Conservation (phyloP, 2,329 filamentous ascomycete species). For the Paraconiothyrium sp. region DNA sequence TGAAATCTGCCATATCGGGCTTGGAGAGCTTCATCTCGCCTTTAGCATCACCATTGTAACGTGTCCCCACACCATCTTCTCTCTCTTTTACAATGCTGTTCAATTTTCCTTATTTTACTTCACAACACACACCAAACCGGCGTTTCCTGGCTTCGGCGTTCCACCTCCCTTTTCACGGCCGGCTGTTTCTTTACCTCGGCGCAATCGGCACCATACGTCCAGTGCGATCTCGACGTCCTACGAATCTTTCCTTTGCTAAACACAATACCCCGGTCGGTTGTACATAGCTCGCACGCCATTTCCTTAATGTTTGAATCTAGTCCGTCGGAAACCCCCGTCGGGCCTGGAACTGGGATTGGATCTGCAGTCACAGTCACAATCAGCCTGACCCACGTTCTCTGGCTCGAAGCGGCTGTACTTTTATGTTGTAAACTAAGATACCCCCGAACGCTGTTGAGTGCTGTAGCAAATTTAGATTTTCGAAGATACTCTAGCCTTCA, state of each 20-base stretch:
- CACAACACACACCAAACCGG: background rate
- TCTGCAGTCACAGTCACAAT: conserved; percentile 5
- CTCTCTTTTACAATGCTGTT: conserved; percentile 21
- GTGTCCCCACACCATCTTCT: conserved; percentile 19
- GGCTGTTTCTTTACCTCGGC: conserved; percentile 28
- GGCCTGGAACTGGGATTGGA: conserved; percentile 4
- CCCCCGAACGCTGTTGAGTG: conserved; percentile 2
- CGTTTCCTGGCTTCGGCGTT: conserved; percentile 15
- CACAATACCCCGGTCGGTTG: background rate
- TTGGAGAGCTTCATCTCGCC: conserved; percentile 29
- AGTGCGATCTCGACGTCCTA: conserved; percentile 47
- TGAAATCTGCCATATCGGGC: conserved; percentile 30
- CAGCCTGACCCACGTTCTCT: background rate
- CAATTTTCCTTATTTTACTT: conserved; percentile 20
- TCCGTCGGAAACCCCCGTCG: conserved; percentile 14
- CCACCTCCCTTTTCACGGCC: conserved; percentile 1
- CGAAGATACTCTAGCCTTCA: background rate
- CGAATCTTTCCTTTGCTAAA: conserved; percentile 42
- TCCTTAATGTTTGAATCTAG: conserved; percentile 29
- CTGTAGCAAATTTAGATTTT: background rate
- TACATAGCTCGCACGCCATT: conserved; percentile 2
- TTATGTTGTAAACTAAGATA: conserved; percentile 9
- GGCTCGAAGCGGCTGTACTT: conserved; percentile 24
- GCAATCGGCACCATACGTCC: conserved; percentile 39
- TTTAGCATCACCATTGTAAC: conserved; percentile 41